phyloP scores from a whole-genome alignment of 1,284 basidiomycete genomes.

The Malassezia psittaci region DNA sequence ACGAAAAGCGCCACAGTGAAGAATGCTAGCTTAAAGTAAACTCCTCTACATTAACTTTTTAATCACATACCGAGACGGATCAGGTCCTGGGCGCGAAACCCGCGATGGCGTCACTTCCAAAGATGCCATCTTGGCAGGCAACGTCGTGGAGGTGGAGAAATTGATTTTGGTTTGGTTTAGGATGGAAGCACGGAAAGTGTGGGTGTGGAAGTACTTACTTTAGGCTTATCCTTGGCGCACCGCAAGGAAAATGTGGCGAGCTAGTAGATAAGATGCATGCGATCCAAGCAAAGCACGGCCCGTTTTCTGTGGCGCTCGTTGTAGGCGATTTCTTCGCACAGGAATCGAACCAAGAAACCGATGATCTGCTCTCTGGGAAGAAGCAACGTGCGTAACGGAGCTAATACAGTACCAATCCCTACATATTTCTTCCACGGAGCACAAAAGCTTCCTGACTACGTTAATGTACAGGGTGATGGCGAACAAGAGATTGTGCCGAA shows the following conservation, averaged over 20 bases:
- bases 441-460: not conserved
- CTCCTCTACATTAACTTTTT: slow-evolving; percentile 17
- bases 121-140: not conserved
- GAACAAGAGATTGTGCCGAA: slow-evolving; percentile 16
- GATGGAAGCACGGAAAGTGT: slow-evolving; percentile 14
- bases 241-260: slow-evolving; percentile 63
- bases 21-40: slow-evolving; percentile 41
- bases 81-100: slow-evolving; percentile 9
- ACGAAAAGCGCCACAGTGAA: slow-evolving; percentile 40
- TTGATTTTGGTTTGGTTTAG: not conserved
- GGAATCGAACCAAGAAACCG: slow-evolving; percentile 51
- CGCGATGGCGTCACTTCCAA: slow-evolving; percentile 13
- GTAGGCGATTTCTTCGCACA: slow-evolving; percentile 81
- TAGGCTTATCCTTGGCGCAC: slow-evolving; percentile 77
- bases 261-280: slow-evolving; percentile 70
- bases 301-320: slow-evolving; percentile 78
- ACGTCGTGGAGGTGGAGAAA: slow-evolving; percentile 5
- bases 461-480: slow-evolving; percentile 1
- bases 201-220: not conserved
- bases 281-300: slow-evolving; percentile 86
- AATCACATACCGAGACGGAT: slow-evolving; percentile 10
- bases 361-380: slow-evolving; percentile 58
- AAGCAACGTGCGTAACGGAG: slow-evolving; percentile 47
- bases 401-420: slow-evolving; percentile 63
- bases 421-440: slow-evolving; percentile 84